These are phyloP conservation scores for Sugiyamaella pinicola DNA, from an alignment of 1,139 yeast genomes.

Conservation along the genomic window DNA sequence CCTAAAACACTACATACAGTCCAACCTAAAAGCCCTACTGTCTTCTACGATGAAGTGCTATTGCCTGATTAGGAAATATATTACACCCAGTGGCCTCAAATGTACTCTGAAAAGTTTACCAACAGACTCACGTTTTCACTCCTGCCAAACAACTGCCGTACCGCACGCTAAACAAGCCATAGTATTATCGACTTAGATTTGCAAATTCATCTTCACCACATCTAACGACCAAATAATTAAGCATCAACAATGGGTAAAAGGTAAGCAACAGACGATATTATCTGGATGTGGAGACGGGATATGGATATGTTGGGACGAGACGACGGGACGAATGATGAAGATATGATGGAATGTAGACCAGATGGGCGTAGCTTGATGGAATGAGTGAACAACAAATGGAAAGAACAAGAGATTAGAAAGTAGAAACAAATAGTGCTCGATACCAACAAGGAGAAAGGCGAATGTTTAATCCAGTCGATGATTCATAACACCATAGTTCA, in stretches of 20 bases:
- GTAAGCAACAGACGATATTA: too few species aligned
- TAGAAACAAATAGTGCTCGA: too few species aligned
- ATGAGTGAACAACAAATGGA: too few species aligned
- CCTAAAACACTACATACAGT: not conserved
- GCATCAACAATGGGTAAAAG: conserved; percentile 74
- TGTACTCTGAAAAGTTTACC: conserved; percentile 5
- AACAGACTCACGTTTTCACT: conserved; percentile 11
- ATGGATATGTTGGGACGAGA: not conserved
- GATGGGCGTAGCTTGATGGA: too few species aligned
- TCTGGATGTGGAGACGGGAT: not conserved
- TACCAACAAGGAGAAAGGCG: too few species aligned
- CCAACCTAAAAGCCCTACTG: not conserved
- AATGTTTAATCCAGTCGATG: too few species aligned
- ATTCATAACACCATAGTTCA: too few species aligned
- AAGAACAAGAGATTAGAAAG: too few species aligned
- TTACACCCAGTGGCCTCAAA: not conserved
- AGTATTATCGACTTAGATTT: conserved; percentile 12
- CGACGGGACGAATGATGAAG: not conserved
- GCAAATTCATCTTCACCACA: conserved; percentile 19
- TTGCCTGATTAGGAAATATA: conserved; percentile 12
- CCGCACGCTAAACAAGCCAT: not conserved
- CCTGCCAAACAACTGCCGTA: conserved; percentile 9
- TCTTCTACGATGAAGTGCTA: not conserved
- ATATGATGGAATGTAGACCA: too few species aligned
- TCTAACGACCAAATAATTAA: conserved; percentile 22